These are phyloP conservation scores for Aspergillus tubingensis DNA, from an alignment of 2,329 filamentous ascomycete genomes.

Conservation along the genomic window DNA sequence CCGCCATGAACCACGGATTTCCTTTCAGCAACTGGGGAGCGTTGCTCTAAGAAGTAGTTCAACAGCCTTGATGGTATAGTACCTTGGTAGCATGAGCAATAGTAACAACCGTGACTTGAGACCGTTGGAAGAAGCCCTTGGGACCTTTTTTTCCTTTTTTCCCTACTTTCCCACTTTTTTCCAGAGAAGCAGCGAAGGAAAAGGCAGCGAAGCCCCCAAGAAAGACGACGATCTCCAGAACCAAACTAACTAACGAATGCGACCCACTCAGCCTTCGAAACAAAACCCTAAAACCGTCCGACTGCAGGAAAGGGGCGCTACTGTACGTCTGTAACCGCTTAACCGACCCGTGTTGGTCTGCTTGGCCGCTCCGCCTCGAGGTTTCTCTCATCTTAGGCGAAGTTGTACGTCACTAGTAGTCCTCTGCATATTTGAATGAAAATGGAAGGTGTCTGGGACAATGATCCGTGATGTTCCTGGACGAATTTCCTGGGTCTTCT, in stretches of 20 bases:
- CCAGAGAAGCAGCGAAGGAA: not conserved
- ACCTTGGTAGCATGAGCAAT: no score
- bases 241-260: conserved; percentile 1
- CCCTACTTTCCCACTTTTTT: no score
- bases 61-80: no score
- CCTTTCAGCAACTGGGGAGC: not conserved
- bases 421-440: not conserved
- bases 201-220: conserved; percentile 10
- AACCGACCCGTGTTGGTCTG: not conserved
- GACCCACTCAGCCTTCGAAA: conserved; percentile 2
- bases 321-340: not conserved
- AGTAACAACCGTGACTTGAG: not conserved
- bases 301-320: conserved; percentile 9
- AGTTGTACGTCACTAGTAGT: no score
- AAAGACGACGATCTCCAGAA: conserved; percentile 8
- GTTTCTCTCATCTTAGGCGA: no score
- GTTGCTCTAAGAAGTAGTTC: no score
- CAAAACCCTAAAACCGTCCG: conserved; percentile 5
- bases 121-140: not conserved
- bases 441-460: not conserved
- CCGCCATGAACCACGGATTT: not conserved
- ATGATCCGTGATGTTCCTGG: not conserved
- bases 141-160: not conserved
- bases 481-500: not conserved
- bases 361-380: not conserved